Evolutionary conservation across 73 alveolate genomes (phyloP), one percentile per base, ranked within the genome.

Genomic region (Symbiodinium natans): DNA sequence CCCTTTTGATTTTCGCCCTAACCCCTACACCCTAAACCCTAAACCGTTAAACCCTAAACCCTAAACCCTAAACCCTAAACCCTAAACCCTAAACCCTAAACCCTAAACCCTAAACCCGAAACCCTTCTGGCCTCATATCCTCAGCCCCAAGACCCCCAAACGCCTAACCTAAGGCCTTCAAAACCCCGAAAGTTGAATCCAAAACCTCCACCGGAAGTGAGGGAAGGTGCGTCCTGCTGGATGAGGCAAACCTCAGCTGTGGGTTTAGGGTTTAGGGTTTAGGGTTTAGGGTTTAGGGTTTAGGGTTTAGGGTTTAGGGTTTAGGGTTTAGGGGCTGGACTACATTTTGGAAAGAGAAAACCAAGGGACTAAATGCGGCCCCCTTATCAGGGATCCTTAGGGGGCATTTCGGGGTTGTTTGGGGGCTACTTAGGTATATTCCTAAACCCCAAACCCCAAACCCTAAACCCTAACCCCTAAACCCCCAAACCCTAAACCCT

Each of bases 211-310:
- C 31, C 1, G 77, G 77, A 59, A 59, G n/a, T 17, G 8, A 1
- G 63, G 63, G 27, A 5, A 15, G 4, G 63, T 27, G 43, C 84
- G 41, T 27, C 87, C 87, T 80, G 87, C 87, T 80, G 87, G 31
- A 80, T 80, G 59, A 80, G 87, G 54, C 87, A 80, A 38, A 80
- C 87, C 87, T 80, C 19, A 23, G 33, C 29, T 33, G 11, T 13
- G 15, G n/a, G 74, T 8, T 56, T 56, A 8, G 74, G 15, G 74
- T 56, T 56, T 56, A 56, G 74, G 74, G 74, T 8, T 27, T 27
- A 27, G 34, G 77, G 36, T 13, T 59, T 59, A 59, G 77, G 77
- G 5, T 59, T 59, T 1, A 59, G 77, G 74, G 74, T n/a, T 56
- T 19, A 21, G 77, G 77, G 77, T 59, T 59, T 17, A 59, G 77